phyloP scores from a whole-genome alignment of 441 rosid species.

The Euphorbia schlechtendalii region DNA sequence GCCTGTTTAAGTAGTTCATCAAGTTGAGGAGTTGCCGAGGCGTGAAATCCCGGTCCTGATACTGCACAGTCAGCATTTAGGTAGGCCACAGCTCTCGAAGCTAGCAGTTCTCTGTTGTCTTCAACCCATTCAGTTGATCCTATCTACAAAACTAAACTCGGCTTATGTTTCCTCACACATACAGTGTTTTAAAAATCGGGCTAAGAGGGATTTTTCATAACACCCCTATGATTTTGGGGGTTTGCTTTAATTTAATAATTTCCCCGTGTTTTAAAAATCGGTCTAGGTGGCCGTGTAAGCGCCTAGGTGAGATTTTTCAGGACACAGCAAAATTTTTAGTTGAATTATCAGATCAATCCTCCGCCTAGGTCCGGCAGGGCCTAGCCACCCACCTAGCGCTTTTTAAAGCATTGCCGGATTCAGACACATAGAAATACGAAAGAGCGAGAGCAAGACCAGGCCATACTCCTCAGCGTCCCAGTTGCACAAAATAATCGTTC shows the following conservation, averaged over 20 bases:
- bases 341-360: too few relatives aligned
- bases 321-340: too few relatives aligned
- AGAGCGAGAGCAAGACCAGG: conserved; percentile 45
- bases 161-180: conserved; percentile 12
- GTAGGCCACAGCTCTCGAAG: conserved; percentile 74
- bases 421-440: neutral
- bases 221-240: too few relatives aligned
- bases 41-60: conserved; percentile 57
- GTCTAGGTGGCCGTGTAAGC: too few relatives aligned
- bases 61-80: conserved; percentile 69
- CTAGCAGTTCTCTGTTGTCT: conserved; percentile 67
- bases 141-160: conserved; percentile 32
- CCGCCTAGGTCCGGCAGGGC: too few relatives aligned
- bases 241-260: too few relatives aligned
- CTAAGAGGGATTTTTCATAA: too few relatives aligned
- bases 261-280: too few relatives aligned
- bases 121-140: conserved; percentile 98
- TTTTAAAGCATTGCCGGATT: too few relatives aligned
- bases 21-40: conserved; percentile 79
- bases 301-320: too few relatives aligned
- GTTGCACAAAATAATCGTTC: conserved; percentile 70
- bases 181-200: too few relatives aligned
- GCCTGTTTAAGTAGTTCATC: conserved; percentile 62
- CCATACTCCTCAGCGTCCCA: conserved; percentile 98
- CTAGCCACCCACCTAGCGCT: too few relatives aligned